Conservation (phyloP, 208 protist species). For the Borovskyia barvae region DNA sequence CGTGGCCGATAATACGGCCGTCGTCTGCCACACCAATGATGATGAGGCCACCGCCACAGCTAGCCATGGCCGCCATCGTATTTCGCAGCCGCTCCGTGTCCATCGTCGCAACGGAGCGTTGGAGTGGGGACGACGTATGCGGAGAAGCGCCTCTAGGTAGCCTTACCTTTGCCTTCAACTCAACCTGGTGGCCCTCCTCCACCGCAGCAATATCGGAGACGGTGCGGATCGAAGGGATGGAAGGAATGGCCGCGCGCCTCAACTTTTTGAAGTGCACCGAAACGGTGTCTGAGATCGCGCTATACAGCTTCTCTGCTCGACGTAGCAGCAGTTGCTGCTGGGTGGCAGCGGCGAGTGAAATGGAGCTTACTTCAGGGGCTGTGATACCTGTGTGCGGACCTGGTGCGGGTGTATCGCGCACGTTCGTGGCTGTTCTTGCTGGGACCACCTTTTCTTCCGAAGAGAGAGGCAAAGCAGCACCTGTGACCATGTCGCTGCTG, state of each 20-base stretch:
- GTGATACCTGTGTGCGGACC: too few species aligned
- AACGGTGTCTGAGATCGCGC: constrained; percentile 50
- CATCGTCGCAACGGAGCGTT: constrained; percentile 13
- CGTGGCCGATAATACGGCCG: constrained; percentile 60
- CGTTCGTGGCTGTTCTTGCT: background rate
- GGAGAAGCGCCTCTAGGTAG: background rate
- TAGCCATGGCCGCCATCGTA: constrained; percentile 82
- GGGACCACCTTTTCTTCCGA: too few species aligned
- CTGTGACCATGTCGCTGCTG: background rate
- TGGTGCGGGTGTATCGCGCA: background rate
- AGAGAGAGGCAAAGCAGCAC: background rate
- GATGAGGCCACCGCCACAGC: constrained; percentile 67
- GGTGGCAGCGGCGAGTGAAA: constrained; percentile 1
- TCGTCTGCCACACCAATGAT: constrained; percentile 76
- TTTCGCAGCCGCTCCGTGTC: constrained; percentile 75
- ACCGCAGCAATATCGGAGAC: constrained; percentile 48
- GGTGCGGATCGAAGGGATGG: constrained; percentile 32
- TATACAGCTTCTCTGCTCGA: constrained; percentile 35
- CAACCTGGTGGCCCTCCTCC: constrained; percentile 57
- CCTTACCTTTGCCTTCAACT: constrained; percentile 69
- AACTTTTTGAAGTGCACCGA: constrained; percentile 63
- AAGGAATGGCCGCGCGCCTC: constrained; percentile 25
- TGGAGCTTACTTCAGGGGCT: background rate
- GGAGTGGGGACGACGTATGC: background rate
- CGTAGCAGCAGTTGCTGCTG: constrained; percentile 14